A percentile compares a stretch with the other conserved stretches of the same genome.
Conservation (phyloP, 345 rosid species). For the Stellera chamaejasme region DNA sequence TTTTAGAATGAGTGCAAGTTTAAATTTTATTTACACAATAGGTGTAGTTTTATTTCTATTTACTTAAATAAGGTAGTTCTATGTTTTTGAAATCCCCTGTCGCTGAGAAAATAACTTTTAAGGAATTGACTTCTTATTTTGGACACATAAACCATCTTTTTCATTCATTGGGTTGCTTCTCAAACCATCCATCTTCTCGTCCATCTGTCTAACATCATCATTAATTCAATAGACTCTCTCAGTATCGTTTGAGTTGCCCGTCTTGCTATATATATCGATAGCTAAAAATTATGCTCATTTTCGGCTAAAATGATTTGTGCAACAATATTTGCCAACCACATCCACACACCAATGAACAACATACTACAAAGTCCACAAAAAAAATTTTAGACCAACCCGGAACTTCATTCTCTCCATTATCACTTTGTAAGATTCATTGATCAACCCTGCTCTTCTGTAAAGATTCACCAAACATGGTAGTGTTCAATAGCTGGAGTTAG, state of each 20-base stretch:
- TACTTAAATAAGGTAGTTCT: no score
- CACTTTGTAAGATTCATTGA: constrained; percentile 48
- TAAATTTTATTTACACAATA: no score
- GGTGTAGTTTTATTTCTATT: no score
- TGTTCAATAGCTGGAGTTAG: constrained; percentile 50
- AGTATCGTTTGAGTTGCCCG: constrained; percentile 35
- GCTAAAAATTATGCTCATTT: constrained; percentile 69
- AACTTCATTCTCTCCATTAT: constrained; percentile 46
- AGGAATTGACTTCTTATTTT: no score
- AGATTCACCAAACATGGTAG: constrained; percentile 79
- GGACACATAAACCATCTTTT: no score
- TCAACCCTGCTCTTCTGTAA: constrained; percentile 62
- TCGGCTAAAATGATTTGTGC: constrained; percentile 75
- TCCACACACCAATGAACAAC: constrained; percentile 55
- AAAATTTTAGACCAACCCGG: constrained; percentile 73
- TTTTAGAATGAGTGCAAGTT: no score
- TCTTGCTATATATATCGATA: constrained; percentile 54
- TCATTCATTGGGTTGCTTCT: no score
- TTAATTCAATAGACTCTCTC: constrained; percentile 57
- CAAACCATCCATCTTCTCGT: no score
- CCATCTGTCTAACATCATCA: constrained; percentile 58
- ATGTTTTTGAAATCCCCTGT: no score
- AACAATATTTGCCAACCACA: constrained; percentile 59
- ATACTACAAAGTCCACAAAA: constrained; percentile 81
- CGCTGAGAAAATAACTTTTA: no score